Percentiles rank a stretch among this genome's conserved stretches.
These are phyloP conservation scores for Leucosporidium creatinivorum DNA, from an alignment of 768 basidiomycete genomes.

Conservation along the genomic window DNA sequence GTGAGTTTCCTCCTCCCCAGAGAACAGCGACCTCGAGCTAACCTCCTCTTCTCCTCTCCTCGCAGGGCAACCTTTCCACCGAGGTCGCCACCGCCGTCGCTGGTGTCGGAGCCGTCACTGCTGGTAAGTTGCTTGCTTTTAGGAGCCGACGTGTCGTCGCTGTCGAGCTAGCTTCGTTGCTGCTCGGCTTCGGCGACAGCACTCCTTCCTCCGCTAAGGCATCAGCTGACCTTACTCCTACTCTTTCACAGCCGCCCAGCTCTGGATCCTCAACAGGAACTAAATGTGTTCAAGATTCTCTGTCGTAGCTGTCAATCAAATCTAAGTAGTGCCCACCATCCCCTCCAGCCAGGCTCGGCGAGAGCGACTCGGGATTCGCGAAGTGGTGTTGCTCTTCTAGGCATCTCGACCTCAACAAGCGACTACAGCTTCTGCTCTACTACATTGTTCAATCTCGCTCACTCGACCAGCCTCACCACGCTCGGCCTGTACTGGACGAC, in stretches of 20 bases:
- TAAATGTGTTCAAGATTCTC: not conserved
- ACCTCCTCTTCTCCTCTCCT: too few species aligned
- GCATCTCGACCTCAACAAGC: too few species aligned
- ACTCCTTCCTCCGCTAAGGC: not conserved
- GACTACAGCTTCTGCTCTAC: too few species aligned
- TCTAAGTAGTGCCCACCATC: not conserved
- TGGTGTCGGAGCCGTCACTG: not conserved
- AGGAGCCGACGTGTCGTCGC: too few species aligned
- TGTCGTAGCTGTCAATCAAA: not conserved
- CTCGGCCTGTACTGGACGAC: too few species aligned
- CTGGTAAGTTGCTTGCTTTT: not conserved
- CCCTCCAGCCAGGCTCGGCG: not conserved
- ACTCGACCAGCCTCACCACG: too few species aligned
- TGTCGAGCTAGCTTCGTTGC: too few species aligned
- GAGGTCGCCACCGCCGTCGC: constrained; percentile 5
- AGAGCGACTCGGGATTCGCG: not conserved
- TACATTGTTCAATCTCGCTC: too few species aligned
- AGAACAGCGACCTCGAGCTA: too few species aligned
- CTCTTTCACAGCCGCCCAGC: not conserved
- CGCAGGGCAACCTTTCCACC: not conserved
- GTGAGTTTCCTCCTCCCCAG: too few species aligned
- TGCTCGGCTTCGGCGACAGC: too few species aligned
- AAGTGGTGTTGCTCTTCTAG: too few species aligned
- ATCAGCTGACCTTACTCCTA: not conserved
- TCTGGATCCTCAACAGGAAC: constrained; percentile 7